Conservation (phyloP, 495 filamentous ascomycete species). For the Penicillium mononematosum region DNA sequence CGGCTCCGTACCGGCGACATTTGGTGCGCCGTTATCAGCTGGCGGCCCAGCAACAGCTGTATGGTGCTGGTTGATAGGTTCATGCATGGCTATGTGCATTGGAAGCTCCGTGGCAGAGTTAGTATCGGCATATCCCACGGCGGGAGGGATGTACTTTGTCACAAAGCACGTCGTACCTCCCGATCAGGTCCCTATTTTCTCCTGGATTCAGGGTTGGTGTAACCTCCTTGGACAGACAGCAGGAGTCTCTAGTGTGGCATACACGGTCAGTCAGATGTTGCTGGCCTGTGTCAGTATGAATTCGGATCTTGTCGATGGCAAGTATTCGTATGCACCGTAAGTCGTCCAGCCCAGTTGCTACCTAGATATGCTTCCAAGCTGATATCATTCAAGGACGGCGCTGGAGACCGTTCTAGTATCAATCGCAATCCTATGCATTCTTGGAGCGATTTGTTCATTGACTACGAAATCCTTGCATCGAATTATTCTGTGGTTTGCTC, state of each 20-base stretch:
- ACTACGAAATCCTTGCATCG: conserved; percentile 62
- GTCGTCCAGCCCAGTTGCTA: background rate
- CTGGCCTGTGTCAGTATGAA: conserved; percentile 58
- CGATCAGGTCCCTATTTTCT: conserved; percentile 56
- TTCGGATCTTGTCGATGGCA: conserved; percentile 44
- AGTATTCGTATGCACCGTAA: conserved; percentile 51
- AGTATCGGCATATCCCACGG: conserved; percentile 63
- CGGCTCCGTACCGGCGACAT: conserved; percentile 68
- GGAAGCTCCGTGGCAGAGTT: conserved; percentile 63
- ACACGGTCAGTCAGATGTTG: conserved; percentile 59
- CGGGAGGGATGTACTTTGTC: conserved; percentile 65
- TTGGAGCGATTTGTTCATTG: conserved; percentile 64
- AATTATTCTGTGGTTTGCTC: conserved; percentile 69
- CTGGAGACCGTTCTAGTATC: conserved; percentile 63
- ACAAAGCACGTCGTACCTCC: conserved; percentile 59
- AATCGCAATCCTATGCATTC: conserved; percentile 54
- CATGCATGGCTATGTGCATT: conserved; percentile 65
- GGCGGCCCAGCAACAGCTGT: conserved; percentile 71
- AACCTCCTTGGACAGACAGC: conserved; percentile 62
- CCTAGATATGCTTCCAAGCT: conserved; percentile 3
- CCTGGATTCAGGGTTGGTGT: conserved; percentile 63
- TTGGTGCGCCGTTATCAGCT: conserved; percentile 58
- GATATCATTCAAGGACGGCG: conserved; percentile 48
- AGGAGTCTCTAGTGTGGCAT: conserved; percentile 57
- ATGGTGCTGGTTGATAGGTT: conserved; percentile 71